A percentile compares a stretch with the other conserved stretches of the same genome.
Evolutionary conservation across 129 eudicot species (phyloP).

Genomic region (Flaveria ramosissima): DNA sequence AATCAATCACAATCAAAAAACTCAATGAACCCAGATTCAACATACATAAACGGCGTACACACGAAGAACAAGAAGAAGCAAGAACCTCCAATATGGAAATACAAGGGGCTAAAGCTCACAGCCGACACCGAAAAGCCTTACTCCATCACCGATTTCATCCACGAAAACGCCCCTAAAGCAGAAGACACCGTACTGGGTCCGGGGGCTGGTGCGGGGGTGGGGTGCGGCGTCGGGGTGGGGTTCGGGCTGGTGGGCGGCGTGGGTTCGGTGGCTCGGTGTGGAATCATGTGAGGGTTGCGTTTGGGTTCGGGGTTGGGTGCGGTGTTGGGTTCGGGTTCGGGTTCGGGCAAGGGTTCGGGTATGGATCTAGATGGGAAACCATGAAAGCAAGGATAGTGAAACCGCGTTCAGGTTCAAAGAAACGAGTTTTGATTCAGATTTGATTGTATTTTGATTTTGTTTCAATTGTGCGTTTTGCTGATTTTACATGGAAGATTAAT

Average conservation of each 20-base stretch:
- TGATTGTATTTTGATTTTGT: slow-evolving; percentile 19
- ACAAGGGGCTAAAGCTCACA: slow-evolving; percentile 46
- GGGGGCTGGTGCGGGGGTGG: slow-evolving; percentile 69
- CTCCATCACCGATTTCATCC: slow-evolving; percentile 45
- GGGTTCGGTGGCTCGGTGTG: slow-evolving; percentile 54
- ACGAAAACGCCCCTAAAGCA: slow-evolving; percentile 38
- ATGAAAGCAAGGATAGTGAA: slow-evolving; percentile 38
- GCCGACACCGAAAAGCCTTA: slow-evolving; percentile 33
- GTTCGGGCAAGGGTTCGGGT: slow-evolving; percentile 64
- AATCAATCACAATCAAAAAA: slow-evolving; percentile 5
- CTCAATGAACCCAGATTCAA: slow-evolving; percentile 22
- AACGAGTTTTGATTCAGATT: slow-evolving; percentile 39
- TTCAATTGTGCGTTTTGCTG: not conserved
- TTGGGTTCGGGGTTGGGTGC: slow-evolving; percentile 72
- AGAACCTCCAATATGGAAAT: slow-evolving; percentile 48
- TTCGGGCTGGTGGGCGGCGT: slow-evolving; percentile 67
- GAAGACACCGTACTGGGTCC: slow-evolving; percentile 63
- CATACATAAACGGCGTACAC: slow-evolving; percentile 27
- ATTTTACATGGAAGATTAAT: too few relatives aligned
- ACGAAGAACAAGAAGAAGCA: slow-evolving; percentile 27
- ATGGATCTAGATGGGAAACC: slow-evolving; percentile 50
- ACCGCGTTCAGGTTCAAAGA: slow-evolving; percentile 42
- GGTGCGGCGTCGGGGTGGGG: slow-evolving; percentile 81
- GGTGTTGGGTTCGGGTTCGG: slow-evolving; percentile 79
- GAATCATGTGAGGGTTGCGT: slow-evolving; percentile 60